Base-by-base conservation (phyloP, 192 early-diverging fungal species). In the Coemansia sp. region DNA sequence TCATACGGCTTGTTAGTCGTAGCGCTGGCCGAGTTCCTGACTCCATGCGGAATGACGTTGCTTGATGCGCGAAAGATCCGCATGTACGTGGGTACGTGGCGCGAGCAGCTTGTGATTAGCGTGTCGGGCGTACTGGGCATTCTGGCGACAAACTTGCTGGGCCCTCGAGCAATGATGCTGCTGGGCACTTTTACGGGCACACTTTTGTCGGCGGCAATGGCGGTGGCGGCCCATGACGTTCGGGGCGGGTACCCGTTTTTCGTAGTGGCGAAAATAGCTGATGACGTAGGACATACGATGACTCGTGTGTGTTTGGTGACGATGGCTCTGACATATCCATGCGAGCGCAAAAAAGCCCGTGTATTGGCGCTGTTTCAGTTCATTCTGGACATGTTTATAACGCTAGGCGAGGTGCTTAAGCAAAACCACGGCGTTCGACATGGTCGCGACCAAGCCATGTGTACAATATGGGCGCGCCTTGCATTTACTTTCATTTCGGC, bases 331-430 rank as follows among this genome's bases (percentile, higher is more conserved):
- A 64, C 68, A 14, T 71, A 71, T 27, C 68, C 68, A 16, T 37
- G 68, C 17, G 68, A 71, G 51, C 68, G 55, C 48, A 55, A 49
- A 11, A 71, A 71, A 45, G 68, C 68, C 0, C 54, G 68, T 7
- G 61, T 53, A 0, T 26, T 71, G 47, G 68, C 62, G 11, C 16
- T 64, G 39, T 64, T 71, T 35, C 68, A 63, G 31, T 51, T 71
- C 7, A 17, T 59, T 3, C 22, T 71, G 5, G 62, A 64, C n/a
- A 31, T 71, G 62, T 64, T 50, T 39, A 37, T 64, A 19, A 71
- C 68, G 7, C 19, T 71, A 38, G 68, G 68, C 12, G 43, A 71
- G 4, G 57, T 59, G 1, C 31, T 62, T 17, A n/a, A 12, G 3
- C 48, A 37, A 14, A 60, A 60, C 43, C 59, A 38, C 22, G 25